A percentile compares a stretch with the other conserved stretches of the same genome.
Conservation (phyloP, 306 rosid genomes). For the Chamaecrista fasciculata region DNA sequence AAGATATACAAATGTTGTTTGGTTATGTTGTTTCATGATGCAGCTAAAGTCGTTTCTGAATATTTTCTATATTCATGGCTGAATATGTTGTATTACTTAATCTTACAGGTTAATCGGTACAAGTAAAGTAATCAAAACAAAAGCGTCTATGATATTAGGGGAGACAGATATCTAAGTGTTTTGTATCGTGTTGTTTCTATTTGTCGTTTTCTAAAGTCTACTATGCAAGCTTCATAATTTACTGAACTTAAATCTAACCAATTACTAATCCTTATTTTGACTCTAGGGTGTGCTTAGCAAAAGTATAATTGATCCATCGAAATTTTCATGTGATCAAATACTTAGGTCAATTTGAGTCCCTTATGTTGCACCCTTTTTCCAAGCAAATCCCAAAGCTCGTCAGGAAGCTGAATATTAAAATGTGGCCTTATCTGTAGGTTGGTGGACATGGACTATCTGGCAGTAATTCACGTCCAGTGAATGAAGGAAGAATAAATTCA, state of each 20-base stretch:
- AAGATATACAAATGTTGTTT: not conserved
- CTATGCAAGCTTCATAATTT: too few relatives aligned
- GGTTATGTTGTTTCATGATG: not conserved
- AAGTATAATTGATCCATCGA: not conserved
- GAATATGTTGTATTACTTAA: not conserved
- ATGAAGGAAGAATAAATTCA: not conserved
- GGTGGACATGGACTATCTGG: not conserved
- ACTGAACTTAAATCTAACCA: not conserved
- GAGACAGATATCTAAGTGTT: not conserved
- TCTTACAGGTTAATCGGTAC: not conserved
- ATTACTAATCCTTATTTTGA: not conserved
- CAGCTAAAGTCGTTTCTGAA: not conserved
- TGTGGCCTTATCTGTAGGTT: constrained; percentile 1
- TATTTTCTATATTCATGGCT: not conserved
- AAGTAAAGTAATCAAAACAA: not conserved
- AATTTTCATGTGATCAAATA: not conserved
- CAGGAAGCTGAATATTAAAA: not conserved
- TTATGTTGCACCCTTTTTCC: not conserved
- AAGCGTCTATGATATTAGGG: not conserved
- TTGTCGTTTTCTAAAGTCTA: not conserved
- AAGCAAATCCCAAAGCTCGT: not conserved
- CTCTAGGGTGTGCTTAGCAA: not conserved
- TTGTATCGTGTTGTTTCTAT: not conserved
- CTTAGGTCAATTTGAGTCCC: not conserved
- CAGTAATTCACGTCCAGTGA: not conserved